Evolutionary conservation across 164 flowering plant genomes (phyloP).

Genomic region (Macadamia tetraphylla): DNA sequence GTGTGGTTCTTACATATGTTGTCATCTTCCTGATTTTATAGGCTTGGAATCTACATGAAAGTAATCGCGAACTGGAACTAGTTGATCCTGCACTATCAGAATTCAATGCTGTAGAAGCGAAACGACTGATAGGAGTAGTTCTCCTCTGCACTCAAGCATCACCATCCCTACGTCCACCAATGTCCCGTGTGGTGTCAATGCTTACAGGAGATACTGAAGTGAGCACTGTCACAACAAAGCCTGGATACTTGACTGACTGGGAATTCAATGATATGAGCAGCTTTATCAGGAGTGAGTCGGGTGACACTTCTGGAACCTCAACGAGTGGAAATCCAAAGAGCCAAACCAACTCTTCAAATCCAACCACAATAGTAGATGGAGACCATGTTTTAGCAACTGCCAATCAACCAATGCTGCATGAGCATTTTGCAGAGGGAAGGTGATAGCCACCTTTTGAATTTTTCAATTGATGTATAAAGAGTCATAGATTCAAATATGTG

Average conservation of each 20-base stretch:
- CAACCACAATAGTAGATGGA: not conserved
- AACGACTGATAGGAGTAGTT: constrained; percentile 33
- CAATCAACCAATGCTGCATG: constrained; percentile 7
- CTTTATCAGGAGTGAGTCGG: constrained; percentile 12
- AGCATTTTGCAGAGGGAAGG: not conserved
- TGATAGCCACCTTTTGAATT: too few relatives aligned
- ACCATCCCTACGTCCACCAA: constrained; percentile 34
- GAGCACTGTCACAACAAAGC: constrained; percentile 25
- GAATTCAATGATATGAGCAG: constrained; percentile 23
- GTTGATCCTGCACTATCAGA: constrained; percentile 30
- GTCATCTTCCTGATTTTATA: not conserved
- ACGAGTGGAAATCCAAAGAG: constrained; percentile 3
- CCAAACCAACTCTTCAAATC: constrained; percentile 5
- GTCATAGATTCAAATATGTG: too few relatives aligned
- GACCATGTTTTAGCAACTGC: not conserved
- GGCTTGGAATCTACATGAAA: constrained; percentile 50
- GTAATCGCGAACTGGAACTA: constrained; percentile 16
- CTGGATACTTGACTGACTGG: constrained; percentile 18
- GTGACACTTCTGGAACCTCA: constrained; percentile 1
- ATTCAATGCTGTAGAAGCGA: constrained; percentile 31
- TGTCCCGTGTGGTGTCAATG: constrained; percentile 42
- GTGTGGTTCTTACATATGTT: not conserved
- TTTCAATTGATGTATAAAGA: too few relatives aligned
- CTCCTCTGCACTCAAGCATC: constrained; percentile 50
- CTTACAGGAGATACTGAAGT: constrained; percentile 41